phyloP scores from a whole-genome alignment of 441 rosid species.

The Populus hybrid region DNA sequence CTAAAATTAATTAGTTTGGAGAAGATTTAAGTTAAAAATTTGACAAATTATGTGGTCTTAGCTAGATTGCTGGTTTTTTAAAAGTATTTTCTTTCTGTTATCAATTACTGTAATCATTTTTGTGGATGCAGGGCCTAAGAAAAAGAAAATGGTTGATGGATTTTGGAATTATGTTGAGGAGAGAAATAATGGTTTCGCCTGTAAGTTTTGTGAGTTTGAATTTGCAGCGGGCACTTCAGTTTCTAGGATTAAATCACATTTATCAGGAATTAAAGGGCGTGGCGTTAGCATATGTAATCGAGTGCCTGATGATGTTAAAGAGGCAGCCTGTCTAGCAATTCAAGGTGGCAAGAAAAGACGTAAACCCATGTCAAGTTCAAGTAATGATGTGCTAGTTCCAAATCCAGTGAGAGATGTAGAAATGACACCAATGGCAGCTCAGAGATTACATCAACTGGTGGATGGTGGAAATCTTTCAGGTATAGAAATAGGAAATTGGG shows the following conservation, averaged over 20 bases:
- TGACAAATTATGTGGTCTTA: too few relatives aligned
- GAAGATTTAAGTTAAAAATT: neutral
- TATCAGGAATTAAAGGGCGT: neutral
- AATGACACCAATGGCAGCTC: neutral
- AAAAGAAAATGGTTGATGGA: neutral
- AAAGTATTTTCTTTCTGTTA: neutral
- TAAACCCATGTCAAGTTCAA: neutral
- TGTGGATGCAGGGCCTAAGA: neutral
- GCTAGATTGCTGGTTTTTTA: neutral
- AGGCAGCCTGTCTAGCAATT: neutral
- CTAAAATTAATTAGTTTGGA: too few relatives aligned
- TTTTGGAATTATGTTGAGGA: slow-evolving; percentile 1
- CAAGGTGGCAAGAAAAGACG: neutral
- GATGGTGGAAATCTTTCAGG: neutral
- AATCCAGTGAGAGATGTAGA: neutral
- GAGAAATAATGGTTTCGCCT: neutral
- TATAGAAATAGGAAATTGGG: neutral
- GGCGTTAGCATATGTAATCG: neutral
- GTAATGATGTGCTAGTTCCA: neutral
- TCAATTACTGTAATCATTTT: neutral
- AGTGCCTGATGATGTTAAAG: neutral
- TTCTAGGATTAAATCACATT: neutral
- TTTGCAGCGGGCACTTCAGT: neutral
- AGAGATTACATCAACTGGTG: neutral
- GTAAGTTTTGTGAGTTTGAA: slow-evolving; percentile 5